phyloP scores from a whole-genome alignment of 441 rosid genomes.

The Pelargonium fulgidum region DNA sequence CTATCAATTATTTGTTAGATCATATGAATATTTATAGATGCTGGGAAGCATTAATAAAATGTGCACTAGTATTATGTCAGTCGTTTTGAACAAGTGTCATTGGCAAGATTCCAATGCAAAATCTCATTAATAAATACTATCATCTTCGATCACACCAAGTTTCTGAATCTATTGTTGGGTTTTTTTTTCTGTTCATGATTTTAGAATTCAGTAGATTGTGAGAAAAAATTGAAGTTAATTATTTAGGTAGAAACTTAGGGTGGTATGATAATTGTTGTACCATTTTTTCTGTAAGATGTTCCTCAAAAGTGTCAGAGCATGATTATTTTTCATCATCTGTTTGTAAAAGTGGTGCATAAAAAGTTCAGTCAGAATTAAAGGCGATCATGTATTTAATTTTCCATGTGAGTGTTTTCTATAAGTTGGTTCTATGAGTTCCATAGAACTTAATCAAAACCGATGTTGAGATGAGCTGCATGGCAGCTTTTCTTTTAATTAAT shows the following conservation, averaged over 20 bases:
- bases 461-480: not conserved
- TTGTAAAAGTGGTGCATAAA: not conserved
- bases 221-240: not conserved
- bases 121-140: not conserved
- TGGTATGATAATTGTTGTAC: not conserved
- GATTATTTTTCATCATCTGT: not conserved
- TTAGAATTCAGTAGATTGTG: not conserved
- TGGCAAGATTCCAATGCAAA: not conserved
- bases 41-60: not conserved
- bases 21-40: not conserved
- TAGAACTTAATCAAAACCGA: not conserved
- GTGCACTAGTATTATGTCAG: not conserved
- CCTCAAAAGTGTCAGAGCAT: not conserved
- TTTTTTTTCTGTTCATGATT: not conserved
- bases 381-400: not conserved
- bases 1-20: not conserved
- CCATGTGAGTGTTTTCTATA: not conserved
- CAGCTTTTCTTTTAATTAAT: not conserved
- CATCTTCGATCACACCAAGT: not conserved
- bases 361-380: not conserved
- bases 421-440: not conserved
- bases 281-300: not conserved
- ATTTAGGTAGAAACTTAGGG: not conserved
- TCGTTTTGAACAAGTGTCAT: not conserved
- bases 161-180: not conserved